phyloP scores from a whole-genome alignment of 345 rosid species.

The Boechera divaricarpa region DNA sequence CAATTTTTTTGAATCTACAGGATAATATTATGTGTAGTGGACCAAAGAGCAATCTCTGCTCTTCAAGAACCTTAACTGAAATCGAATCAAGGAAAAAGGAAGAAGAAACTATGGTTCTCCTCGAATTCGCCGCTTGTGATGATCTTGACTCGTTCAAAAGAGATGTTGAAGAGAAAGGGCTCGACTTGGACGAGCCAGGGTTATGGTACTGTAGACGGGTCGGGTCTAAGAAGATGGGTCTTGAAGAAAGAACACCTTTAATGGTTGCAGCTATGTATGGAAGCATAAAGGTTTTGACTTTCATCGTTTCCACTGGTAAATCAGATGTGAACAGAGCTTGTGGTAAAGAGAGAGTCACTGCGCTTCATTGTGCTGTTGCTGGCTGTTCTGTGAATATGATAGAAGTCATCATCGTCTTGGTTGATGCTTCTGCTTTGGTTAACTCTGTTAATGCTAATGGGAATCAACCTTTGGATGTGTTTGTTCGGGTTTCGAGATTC shows the following conservation, averaged over 20 bases:
- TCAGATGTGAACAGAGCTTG: constrained; percentile 73
- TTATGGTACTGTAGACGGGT: constrained; percentile 74
- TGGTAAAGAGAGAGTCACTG: constrained; percentile 80
- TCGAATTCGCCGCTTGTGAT: constrained; percentile 79
- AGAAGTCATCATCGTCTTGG: constrained; percentile 60
- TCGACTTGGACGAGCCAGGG: constrained; percentile 62
- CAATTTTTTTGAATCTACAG: constrained; percentile 48
- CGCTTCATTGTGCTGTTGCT: constrained; percentile 94
- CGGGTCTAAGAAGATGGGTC: constrained; percentile 84
- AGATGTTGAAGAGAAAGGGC: constrained; percentile 62
- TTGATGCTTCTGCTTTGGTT: constrained; percentile 72
- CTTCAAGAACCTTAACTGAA: constrained; percentile 54
- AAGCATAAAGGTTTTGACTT: constrained; percentile 63
- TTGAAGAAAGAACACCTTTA: constrained; percentile 83
- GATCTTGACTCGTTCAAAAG: constrained; percentile 63
- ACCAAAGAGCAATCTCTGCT: constrained; percentile 48
- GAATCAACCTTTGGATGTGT: constrained; percentile 68
- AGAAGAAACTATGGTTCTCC: constrained; percentile 57
- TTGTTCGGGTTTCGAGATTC: constrained; percentile 47
- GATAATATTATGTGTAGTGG: constrained; percentile 58
- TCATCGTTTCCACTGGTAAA: constrained; percentile 58
- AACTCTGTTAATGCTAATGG: constrained; percentile 63
- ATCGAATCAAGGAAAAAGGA: constrained; percentile 44
- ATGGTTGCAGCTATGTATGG: constrained; percentile 90
- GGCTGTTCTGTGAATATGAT: constrained; percentile 59